Evolutionary conservation across 371 early-diverging fungal species (phyloP).

Genomic region (Apophysomyces elegans): DNA sequence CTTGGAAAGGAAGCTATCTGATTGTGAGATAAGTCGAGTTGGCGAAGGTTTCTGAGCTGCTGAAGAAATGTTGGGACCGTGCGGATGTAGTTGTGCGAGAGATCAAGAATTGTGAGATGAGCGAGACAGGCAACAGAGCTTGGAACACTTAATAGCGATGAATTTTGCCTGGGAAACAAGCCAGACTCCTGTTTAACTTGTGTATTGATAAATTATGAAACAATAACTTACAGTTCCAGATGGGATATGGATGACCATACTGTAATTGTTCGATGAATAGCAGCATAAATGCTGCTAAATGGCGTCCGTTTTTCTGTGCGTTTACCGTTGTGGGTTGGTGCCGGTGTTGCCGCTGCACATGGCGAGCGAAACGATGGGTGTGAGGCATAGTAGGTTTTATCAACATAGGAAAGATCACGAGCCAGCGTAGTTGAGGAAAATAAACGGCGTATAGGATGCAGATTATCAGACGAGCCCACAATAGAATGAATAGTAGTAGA

Average conservation of each 20-base stretch:
- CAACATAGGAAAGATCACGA: conserved; percentile 27
- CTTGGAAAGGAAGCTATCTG: conserved; percentile 22
- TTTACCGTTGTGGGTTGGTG: not conserved
- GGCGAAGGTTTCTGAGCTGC: conserved; percentile 35
- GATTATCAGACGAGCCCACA: conserved; percentile 6
- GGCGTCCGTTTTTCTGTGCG: conserved; percentile 11
- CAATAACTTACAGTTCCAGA: conserved; percentile 38
- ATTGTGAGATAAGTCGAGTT: conserved; percentile 44
- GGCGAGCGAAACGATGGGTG: conserved; percentile 6
- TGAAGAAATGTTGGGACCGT: conserved; percentile 36
- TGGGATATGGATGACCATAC: conserved; percentile 30
- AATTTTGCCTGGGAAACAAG: conserved; percentile 25
- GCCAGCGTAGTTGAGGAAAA: conserved; percentile 40
- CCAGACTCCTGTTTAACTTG: too few relatives aligned
- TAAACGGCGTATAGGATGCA: conserved; percentile 34
- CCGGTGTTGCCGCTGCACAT: not conserved
- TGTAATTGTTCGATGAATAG: conserved; percentile 29
- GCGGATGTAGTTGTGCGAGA: conserved; percentile 48
- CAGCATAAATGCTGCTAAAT: conserved; percentile 18
- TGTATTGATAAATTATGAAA: too few relatives aligned
- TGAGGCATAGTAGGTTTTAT: conserved; percentile 29
- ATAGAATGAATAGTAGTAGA: conserved; percentile 17
- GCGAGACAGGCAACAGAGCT: conserved; percentile 32
- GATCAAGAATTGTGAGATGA: conserved; percentile 37
- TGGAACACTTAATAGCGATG: conserved; percentile 35